phyloP scores from a whole-genome alignment of 306 rosid genomes.

The Psophocarpus tetragonolobus region DNA sequence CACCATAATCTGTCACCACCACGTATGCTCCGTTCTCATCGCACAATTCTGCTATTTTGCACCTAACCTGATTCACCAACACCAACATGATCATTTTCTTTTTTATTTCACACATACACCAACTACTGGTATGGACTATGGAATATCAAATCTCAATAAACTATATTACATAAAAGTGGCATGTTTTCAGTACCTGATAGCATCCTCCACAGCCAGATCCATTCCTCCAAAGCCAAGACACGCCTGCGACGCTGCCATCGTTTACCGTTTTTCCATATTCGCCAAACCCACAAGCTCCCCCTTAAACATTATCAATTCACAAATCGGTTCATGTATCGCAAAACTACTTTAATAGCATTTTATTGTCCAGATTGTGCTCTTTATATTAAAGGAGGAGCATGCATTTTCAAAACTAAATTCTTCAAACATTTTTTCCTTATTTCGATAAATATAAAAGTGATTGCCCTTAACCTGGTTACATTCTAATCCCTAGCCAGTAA shows the following conservation, averaged over 20 bases:
- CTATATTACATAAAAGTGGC: background rate
- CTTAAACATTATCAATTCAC: slow-evolving; percentile 37
- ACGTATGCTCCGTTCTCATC: slow-evolving; percentile 48
- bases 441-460: too few relatives aligned
- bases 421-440: background rate
- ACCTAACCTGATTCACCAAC: slow-evolving; percentile 47
- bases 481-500: too few relatives aligned
- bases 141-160: background rate
- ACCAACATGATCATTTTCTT: too few relatives aligned
- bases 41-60: slow-evolving; percentile 41
- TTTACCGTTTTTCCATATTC: slow-evolving; percentile 76
- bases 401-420: background rate
- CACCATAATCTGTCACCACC: slow-evolving; percentile 55
- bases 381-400: background rate
- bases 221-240: slow-evolving; percentile 65
- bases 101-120: background rate
- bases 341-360: background rate
- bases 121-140: background rate
- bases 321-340: slow-evolving; percentile 1
- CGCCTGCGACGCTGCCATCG: slow-evolving; percentile 81
- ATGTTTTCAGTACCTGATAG: slow-evolving; percentile 56
- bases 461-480: too few relatives aligned
- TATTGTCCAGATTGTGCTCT: background rate
- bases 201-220: slow-evolving; percentile 98
- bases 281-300: slow-evolving; percentile 92